phyloP scores from a whole-genome alignment of 768 basidiomycete genomes.

The Kwoniella sp. region DNA sequence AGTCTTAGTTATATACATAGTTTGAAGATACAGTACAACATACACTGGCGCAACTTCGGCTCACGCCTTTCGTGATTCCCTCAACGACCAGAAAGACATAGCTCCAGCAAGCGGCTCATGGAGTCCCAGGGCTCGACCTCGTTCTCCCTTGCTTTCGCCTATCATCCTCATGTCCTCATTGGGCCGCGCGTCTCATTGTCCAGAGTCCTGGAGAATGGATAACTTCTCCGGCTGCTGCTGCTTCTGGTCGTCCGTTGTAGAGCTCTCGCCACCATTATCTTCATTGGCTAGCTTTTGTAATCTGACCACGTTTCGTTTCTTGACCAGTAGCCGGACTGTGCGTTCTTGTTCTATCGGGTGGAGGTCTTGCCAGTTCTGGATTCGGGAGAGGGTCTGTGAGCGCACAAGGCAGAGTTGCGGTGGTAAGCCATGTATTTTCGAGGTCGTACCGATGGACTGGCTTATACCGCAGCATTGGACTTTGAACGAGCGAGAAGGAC shows the following conservation, averaged over 20 bases:
- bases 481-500: neutral
- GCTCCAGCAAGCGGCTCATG: no score
- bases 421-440: neutral
- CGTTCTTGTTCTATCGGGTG: slow-evolving; percentile 65
- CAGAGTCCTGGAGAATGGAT: no score
- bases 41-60: no score
- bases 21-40: no score
- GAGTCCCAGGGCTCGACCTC: no score
- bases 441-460: no score
- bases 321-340: slow-evolving; percentile 63
- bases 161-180: no score
- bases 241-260: slow-evolving; percentile 12
- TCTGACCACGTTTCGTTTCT: slow-evolving; percentile 52
- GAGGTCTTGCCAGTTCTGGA: slow-evolving; percentile 68
- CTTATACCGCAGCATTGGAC: neutral
- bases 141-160: no score
- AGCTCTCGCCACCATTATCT: slow-evolving; percentile 21
- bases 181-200: no score
- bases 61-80: no score
- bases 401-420: neutral
- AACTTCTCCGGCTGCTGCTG: neutral
- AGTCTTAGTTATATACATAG: no score
- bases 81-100: no score
- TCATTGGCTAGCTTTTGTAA: slow-evolving; percentile 44
- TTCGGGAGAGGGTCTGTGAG: slow-evolving; percentile 68